Percentiles rank a stretch among this genome's conserved stretches.
phyloP scores from a whole-genome alignment of 129 eudicot species.

The Helianthus annuus region HanXRQr2.0-SUNRISE NC_035441.2:45331891-45332390 shows the following conservation, averaged over 20 bases:
- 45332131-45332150: not conserved
- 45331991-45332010: not conserved
- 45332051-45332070: slow-evolving; percentile 21
- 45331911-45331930: not conserved
- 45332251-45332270: too few relatives aligned
- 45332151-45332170: slow-evolving; percentile 9
- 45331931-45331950: slow-evolving; percentile 4
- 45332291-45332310: too few relatives aligned
- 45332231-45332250: too few relatives aligned
- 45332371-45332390: too few relatives aligned
- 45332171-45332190: slow-evolving; percentile 12
- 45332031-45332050: slow-evolving; percentile 4
- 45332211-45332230: slow-evolving; percentile 1
- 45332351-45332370: too few relatives aligned
- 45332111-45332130: not conserved
- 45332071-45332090: slow-evolving; percentile 19
- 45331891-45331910: not conserved
- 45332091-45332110: not conserved
- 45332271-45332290: too few relatives aligned
- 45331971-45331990: slow-evolving; percentile 22
- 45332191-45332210: slow-evolving; percentile 13
- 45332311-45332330: too few relatives aligned
- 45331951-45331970: slow-evolving; percentile 21
- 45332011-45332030: slow-evolving; percentile 1
- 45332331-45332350: too few relatives aligned